phyloP scores from a whole-genome alignment of 495 filamentous ascomycete genomes.

The Pyronema domesticum region DNA sequence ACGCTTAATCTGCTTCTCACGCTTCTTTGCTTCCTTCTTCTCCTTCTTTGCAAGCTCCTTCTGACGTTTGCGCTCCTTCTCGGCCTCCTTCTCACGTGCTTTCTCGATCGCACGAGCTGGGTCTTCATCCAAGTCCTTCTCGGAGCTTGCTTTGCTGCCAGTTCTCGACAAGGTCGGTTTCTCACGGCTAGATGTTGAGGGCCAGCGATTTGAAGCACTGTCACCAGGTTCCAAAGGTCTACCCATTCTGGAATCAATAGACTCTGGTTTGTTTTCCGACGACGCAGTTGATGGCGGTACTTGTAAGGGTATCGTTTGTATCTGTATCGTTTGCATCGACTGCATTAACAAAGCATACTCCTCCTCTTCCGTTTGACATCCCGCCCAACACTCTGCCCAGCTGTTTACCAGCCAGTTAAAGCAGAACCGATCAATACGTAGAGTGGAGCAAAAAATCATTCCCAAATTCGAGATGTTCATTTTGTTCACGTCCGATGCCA shows the following conservation, averaged over 20 bases:
- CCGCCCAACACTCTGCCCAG: conserved; percentile 23
- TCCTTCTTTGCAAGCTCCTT: neutral
- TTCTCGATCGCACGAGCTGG: neutral
- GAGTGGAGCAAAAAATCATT: conserved; percentile 25
- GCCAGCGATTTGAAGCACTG: conserved; percentile 12
- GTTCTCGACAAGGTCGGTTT: neutral
- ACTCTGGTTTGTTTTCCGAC: neutral
- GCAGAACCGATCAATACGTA: conserved; percentile 23
- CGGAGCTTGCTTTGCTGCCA: neutral
- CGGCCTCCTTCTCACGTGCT: neutral
- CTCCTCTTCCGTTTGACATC: conserved; percentile 21
- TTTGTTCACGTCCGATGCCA: conserved; percentile 23
- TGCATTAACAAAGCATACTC: conserved; percentile 16
- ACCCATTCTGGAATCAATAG: conserved; percentile 9
- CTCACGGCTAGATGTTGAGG: conserved; percentile 7
- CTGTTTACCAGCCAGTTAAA: conserved; percentile 24
- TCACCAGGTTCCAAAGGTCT: conserved; percentile 6
- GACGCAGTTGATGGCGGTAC: conserved; percentile 3
- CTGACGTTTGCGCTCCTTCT: neutral
- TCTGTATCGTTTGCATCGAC: conserved; percentile 5
- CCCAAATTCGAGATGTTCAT: conserved; percentile 24
- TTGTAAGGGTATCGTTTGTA: conserved; percentile 13
- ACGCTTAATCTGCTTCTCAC: neutral
- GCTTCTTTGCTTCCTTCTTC: neutral
- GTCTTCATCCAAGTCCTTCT: neutral